Evolutionary conservation across 75 land plant species (phyloP), one percentile per base, ranked within the genome.

Genomic region (Picea sitchensis): DNA sequence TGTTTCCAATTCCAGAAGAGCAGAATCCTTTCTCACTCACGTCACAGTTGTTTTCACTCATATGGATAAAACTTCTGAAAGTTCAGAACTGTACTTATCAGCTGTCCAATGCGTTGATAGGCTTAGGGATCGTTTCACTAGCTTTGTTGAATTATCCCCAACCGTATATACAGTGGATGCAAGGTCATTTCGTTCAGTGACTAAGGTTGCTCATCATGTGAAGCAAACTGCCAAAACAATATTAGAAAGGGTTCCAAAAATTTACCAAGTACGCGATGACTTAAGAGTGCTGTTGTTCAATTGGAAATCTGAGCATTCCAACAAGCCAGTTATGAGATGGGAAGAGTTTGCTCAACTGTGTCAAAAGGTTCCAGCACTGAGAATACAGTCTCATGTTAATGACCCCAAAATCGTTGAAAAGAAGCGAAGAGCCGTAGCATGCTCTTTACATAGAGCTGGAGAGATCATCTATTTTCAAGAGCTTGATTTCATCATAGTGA

Each of bases 291-390:
- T 85, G 31, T 44, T 93, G 65, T 72, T 76, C 34, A 89, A 86
- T 20, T 93, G 96, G 96, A 87, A 86, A 80, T 73, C 78, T 67
- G 84, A 85, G 83, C 90, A 90, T 77, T 80, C 69, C 5, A 84
- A 88, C 84, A 92, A 87, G 73, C 94, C 94, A 54, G 86, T 79
- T 21, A 88, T 93, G 85, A 90, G 63, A 61, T 92, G 94, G 96
- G 76, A 80, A n/a, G 92, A 92, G 34, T 93, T 93, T 78, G 58
- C 58, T 14, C 80, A 87, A 15, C 61, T 93, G 20, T 93, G 96
- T 74, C 87, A 88, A 68, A 87, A 85, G 62, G 81, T 90, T 26
- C 89, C 92, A 75, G 73, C 80, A 17, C 76, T 93, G 23, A 86
- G 92, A 26, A 26, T 26, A 15, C 81, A 84, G 18, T 86, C 87